Base-by-base conservation (phyloP, 225 moss, liverwort and hornwort genomes). In the Pseudisothecium myosuroides region DNA sequence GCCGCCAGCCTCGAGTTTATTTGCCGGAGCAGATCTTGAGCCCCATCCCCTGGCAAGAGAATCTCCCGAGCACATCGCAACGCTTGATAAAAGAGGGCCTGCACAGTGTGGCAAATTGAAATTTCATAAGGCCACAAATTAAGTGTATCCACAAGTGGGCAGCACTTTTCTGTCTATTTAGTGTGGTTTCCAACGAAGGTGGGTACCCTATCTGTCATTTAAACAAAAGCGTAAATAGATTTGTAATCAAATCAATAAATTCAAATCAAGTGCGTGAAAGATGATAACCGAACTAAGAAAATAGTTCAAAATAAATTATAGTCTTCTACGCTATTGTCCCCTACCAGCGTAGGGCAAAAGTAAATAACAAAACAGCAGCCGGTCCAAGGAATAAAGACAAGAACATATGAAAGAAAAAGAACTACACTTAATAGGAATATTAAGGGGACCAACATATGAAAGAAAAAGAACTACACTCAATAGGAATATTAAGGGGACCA, bases 11-110 rank as follows among this genome's bases (percentile, higher is more conserved):
- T 91, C 29, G 92, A 90, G 67, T 94, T 95, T 59, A 98, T 88
- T 47, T 84, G 92, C 82, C 97, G 91, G 27, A 92, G 87, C 22
- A 97, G 82, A 29, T 92, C 98, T 41, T 92, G 91, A n/a, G 92
- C 93, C 55, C 90, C 93, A 89, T 98, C 98, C 56, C 95, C 98
- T 41, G 91, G 94, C 60, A 92, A 58, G 19, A 97, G 93, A 90
- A 97, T 97, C 66, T 98, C 98, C 47, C 97, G 95, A 12, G 95
- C 95, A 88, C 96, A 97, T 66, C 96, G 94, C 82, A 98, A 90
- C 31, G 97, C 98, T 45, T 96, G 96, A 67, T 97, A 97, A 50
- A 98, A 98, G 61, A 98, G 89, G 45, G 98, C 97, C 98, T 98
- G 93, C 81, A 87, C 54, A 65, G 58, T 28, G 58, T 49, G 54